phyloP scores from a whole-genome alignment of 257 asterid species.

The Cinchona pubescens region DNA sequence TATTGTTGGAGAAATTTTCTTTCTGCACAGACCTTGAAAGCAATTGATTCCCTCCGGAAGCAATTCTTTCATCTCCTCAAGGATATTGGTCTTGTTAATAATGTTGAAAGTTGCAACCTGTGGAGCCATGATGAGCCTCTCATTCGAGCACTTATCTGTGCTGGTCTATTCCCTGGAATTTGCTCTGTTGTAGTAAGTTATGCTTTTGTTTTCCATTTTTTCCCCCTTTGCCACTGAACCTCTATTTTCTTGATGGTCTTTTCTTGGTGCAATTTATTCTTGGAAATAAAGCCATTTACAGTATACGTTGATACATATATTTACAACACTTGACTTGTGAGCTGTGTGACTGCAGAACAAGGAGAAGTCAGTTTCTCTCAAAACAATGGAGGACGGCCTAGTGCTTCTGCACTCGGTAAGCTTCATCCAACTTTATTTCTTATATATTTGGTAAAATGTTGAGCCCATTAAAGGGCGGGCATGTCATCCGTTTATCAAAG shows the following conservation, averaged over 20 bases:
- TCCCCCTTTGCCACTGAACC: too few relatives aligned
- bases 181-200: constrained; percentile 88
- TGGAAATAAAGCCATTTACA: not conserved
- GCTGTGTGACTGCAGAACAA: constrained; percentile 61
- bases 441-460: not conserved
- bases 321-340: constrained; percentile 21
- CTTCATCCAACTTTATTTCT: constrained; percentile 20
- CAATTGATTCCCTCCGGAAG: constrained; percentile 82
- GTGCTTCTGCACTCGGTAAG: constrained; percentile 87
- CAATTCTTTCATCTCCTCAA: constrained; percentile 74
- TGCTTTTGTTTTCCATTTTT: constrained; percentile 2
- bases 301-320: not conserved
- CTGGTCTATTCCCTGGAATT: constrained; percentile 90
- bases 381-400: constrained; percentile 92
- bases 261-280: not conserved
- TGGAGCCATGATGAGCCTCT: constrained; percentile 77
- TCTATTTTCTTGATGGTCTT: not conserved
- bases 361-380: constrained; percentile 77
- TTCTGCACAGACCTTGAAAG: constrained; percentile 82
- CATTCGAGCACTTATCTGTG: constrained; percentile 73
- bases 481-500: not conserved
- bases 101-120: constrained; percentile 59
- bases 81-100: constrained; percentile 66
- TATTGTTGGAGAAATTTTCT: constrained; percentile 93
- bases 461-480: not conserved